A percentile compares a stretch with the other conserved stretches of the same genome.
Conservation (phyloP, 2,329 filamentous ascomycete species). For the Sporothrix pallida region DNA sequence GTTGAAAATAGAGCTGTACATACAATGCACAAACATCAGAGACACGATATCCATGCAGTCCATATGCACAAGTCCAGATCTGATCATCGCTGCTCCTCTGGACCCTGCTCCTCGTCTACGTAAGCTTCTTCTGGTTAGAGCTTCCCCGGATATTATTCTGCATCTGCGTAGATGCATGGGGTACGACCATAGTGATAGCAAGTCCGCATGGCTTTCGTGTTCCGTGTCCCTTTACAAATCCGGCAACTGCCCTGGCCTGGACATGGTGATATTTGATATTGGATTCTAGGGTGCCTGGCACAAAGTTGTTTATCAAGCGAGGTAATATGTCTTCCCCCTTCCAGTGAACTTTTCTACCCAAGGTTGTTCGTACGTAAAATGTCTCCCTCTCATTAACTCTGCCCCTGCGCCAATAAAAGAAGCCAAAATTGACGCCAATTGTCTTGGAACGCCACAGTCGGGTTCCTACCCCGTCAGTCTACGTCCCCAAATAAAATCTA, state of each 20-base stretch:
- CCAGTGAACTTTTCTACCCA: not conserved
- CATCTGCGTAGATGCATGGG: not conserved
- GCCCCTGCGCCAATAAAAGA: not conserved
- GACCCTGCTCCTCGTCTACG: not conserved
- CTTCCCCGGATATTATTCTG: not conserved
- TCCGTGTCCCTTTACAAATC: not conserved
- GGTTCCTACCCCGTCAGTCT: not conserved
- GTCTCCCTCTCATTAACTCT: not conserved
- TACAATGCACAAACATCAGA: conserved; percentile 3
- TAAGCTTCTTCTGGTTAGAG: not conserved
- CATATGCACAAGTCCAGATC: not conserved
- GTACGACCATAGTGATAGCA: not conserved
- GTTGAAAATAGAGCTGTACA: conserved; percentile 2
- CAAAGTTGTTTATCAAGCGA: not conserved
- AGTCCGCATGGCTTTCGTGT: no score
- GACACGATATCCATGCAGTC: not conserved
- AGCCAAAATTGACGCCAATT: not conserved
- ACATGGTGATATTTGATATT: not conserved
- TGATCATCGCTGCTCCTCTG: not conserved
- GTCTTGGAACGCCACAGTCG: conserved; percentile 11
- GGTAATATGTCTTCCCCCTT: not conserved
- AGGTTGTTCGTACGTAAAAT: not conserved
- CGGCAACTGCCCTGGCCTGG: not conserved
- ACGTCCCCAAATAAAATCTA: not conserved
- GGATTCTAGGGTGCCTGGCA: no score